Evolutionary conservation across 2,329 filamentous ascomycete species (phyloP).

Genomic region (Endothia cerciana): DNA sequence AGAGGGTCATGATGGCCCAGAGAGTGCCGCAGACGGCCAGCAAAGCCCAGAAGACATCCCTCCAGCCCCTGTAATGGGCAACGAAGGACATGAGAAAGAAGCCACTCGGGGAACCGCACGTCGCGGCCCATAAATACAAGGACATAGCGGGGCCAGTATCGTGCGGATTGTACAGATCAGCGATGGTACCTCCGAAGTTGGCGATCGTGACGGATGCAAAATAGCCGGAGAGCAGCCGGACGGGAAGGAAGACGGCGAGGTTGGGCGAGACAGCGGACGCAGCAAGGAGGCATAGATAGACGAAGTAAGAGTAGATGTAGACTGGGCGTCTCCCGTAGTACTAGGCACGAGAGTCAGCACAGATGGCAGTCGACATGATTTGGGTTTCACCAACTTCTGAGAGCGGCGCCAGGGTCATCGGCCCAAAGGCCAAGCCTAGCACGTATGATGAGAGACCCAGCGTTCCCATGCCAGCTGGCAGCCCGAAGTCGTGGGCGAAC

Average conservation of each 20-base stretch:
- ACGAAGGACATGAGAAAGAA: slow-evolving; percentile 51
- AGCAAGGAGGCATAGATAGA: slow-evolving; percentile 47
- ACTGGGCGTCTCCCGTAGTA: slow-evolving; percentile 48
- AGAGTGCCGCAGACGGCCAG: slow-evolving; percentile 48
- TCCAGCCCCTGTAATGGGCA: slow-evolving; percentile 47
- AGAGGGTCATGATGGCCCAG: slow-evolving; percentile 46
- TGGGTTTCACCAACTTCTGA: slow-evolving; percentile 17
- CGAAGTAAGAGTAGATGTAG: slow-evolving; percentile 46
- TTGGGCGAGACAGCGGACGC: slow-evolving; percentile 47
- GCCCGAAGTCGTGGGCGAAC: slow-evolving; percentile 45
- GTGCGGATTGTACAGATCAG: slow-evolving; percentile 47
- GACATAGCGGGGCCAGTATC: slow-evolving; percentile 44
- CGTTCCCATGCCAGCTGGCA: slow-evolving; percentile 45
- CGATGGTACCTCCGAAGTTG: slow-evolving; percentile 49
- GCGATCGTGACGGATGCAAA: slow-evolving; percentile 45
- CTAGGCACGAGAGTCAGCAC: slow-evolving; percentile 32
- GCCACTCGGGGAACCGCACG: slow-evolving; percentile 48
- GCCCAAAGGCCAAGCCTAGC: slow-evolving; percentile 47
- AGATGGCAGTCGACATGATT: too few relatives aligned
- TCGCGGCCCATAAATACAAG: slow-evolving; percentile 48
- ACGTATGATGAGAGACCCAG: slow-evolving; percentile 51
- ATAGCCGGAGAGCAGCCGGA: slow-evolving; percentile 49
- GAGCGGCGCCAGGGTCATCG: slow-evolving; percentile 40
- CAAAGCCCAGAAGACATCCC: slow-evolving; percentile 49
- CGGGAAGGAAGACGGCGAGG: slow-evolving; percentile 45